Percentiles rank a stretch among this genome's conserved stretches.
Conservation (phyloP, 805 yeast genomes). For the Suhomyces sp. region DNA sequence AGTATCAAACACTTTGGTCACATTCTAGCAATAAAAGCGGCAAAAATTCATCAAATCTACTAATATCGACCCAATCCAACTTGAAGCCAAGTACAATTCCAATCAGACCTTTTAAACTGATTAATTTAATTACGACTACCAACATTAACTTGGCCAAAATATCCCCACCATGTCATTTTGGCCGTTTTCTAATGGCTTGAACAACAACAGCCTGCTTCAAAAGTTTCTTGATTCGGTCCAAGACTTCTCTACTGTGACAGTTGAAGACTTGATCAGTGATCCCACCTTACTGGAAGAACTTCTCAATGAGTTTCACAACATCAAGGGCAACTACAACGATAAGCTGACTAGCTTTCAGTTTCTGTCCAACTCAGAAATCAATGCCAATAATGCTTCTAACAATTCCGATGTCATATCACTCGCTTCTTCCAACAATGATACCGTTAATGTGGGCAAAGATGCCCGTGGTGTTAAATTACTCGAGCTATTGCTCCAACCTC, state of each 20-base stretch:
- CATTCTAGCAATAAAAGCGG: neutral
- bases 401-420: slow-evolving; percentile 33
- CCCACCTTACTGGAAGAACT: slow-evolving; percentile 35
- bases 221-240: slow-evolving; percentile 37
- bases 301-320: slow-evolving; percentile 34
- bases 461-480: slow-evolving; percentile 54
- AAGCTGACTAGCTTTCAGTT: slow-evolving; percentile 25
- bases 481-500: slow-evolving; percentile 77
- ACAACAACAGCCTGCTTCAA: slow-evolving; percentile 37
- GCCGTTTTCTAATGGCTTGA: slow-evolving; percentile 42
- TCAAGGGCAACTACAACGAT: slow-evolving; percentile 34
- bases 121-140: neutral
- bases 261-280: slow-evolving; percentile 33
- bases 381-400: slow-evolving; percentile 1
- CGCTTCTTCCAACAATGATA: slow-evolving; percentile 33
- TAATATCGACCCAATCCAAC: neutral
- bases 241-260: slow-evolving; percentile 31
- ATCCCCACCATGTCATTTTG: slow-evolving; percentile 37
- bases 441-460: slow-evolving; percentile 26
- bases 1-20: neutral
- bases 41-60: neutral
- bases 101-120: neutral
- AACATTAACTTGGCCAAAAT: neutral
- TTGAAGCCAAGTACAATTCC: neutral
- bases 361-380: slow-evolving; percentile 16